Conservation (phyloP, 2,329 filamentous ascomycete genomes). For the Sporothrix globosa region DNA sequence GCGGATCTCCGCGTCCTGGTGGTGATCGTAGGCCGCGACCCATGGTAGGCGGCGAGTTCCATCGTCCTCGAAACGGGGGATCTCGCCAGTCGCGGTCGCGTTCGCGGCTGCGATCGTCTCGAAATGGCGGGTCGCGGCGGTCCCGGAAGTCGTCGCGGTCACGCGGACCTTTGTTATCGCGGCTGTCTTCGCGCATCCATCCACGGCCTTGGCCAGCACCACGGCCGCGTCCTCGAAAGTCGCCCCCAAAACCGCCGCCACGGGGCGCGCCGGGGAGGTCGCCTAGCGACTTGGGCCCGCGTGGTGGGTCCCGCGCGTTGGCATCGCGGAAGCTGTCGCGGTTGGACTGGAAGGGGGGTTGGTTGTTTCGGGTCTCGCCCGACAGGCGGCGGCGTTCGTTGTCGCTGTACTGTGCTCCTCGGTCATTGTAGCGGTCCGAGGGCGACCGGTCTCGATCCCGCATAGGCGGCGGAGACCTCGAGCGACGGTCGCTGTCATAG, state of each 20-base stretch:
- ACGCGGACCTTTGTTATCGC: conserved; percentile 55
- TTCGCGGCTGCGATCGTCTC: conserved; percentile 60
- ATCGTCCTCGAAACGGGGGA: conserved; percentile 59
- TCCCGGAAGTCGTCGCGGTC: conserved; percentile 66
- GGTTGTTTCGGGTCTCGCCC: conserved; percentile 59
- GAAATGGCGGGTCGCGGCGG: conserved; percentile 55
- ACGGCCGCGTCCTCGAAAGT: conserved; percentile 65
- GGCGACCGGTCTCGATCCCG: conserved; percentile 66
- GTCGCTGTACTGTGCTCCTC: conserved; percentile 60
- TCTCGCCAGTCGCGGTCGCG: conserved; percentile 46
- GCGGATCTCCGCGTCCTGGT: conserved; percentile 41
- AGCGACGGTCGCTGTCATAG: conserved; percentile 66
- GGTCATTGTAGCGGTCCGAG: conserved; percentile 60
- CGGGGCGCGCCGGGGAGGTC: conserved; percentile 81
- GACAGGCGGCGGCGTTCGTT: conserved; percentile 71
- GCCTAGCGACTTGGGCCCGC: conserved; percentile 67
- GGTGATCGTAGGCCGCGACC: conserved; percentile 60
- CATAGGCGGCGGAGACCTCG: conserved; percentile 55
- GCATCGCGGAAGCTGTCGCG: conserved; percentile 62
- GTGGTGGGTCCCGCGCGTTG: conserved; percentile 69
- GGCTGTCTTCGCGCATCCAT: conserved; percentile 67
- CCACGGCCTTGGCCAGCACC: conserved; percentile 59
- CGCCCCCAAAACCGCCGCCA: conserved; percentile 66
- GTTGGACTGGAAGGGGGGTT: conserved; percentile 62
- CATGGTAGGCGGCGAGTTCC: conserved; percentile 63